These are phyloP conservation scores for Fusarium hostae DNA, from an alignment of 2,329 filamentous ascomycete genomes.

Conservation along the genomic window DNA sequence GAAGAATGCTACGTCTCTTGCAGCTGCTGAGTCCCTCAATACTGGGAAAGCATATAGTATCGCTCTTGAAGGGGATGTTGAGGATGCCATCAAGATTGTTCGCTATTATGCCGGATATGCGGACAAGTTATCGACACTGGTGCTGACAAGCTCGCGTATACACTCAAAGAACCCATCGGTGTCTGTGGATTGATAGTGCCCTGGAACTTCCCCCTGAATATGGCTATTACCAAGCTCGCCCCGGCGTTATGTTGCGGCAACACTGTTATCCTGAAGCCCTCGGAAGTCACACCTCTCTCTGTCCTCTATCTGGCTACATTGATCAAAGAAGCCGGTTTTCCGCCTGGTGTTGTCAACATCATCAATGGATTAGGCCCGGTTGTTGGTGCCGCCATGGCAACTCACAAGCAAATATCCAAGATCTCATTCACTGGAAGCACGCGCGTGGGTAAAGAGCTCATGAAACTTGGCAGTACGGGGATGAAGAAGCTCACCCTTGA, in stretches of 20 bases:
- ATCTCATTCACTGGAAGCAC: not conserved
- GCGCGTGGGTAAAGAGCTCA: not conserved
- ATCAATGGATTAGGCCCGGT: not conserved
- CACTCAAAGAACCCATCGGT: not conserved
- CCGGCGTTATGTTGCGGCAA: not conserved
- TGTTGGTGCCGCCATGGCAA: not conserved
- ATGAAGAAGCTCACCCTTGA: constrained; percentile 3
- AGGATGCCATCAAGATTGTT: not conserved
- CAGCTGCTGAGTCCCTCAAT: not conserved
- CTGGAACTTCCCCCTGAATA: not conserved
- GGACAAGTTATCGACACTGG: not conserved
- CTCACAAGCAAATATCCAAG: not conserved
- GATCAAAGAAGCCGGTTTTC: not conserved
- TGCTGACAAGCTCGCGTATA: not conserved
- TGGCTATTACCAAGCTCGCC: not conserved
- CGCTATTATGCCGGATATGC: not conserved
- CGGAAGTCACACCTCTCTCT: not conserved
- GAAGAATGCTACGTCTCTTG: not conserved
- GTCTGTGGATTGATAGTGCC: not conserved
- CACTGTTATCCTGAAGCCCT: not conserved
- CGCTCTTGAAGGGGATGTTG: not conserved
- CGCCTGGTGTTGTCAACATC: not conserved
- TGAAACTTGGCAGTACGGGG: not conserved
- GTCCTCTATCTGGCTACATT: not conserved
- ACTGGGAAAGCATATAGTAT: not conserved